Percentiles rank a stretch among this genome's conserved stretches.
Conservation (phyloP, 1,284 basidiomycete genomes). For the Cryptococcus floricola region DNA sequence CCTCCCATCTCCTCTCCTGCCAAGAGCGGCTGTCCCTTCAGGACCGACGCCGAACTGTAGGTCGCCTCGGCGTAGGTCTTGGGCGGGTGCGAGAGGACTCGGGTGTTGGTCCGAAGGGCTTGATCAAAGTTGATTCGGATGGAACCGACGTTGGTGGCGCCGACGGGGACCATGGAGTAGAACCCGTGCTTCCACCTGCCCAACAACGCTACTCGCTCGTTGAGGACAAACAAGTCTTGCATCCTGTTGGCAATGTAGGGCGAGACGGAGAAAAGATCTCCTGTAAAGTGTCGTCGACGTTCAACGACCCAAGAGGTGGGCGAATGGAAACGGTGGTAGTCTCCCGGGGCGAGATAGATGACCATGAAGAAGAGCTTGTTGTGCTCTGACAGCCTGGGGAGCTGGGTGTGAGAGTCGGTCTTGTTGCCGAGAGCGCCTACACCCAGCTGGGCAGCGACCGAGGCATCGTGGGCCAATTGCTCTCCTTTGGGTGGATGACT, state of each 20-base stretch:
- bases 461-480: slow-evolving; percentile 60
- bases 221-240: slow-evolving; percentile 91
- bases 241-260: slow-evolving; percentile 92
- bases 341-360: slow-evolving; percentile 95
- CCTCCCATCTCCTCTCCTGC: slow-evolving; percentile 96
- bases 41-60: slow-evolving; percentile 75
- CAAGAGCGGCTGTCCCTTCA: slow-evolving; percentile 82
- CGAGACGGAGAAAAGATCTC: slow-evolving; percentile 94
- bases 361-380: slow-evolving; percentile 88
- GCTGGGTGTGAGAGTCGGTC: slow-evolving; percentile 50
- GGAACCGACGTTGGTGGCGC: slow-evolving; percentile 95
- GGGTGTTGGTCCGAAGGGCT: slow-evolving; percentile 78
- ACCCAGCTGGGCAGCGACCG: slow-evolving; percentile 49
- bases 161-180: slow-evolving; percentile 96
- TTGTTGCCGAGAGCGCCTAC: slow-evolving; percentile 55
- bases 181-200: slow-evolving; percentile 94
- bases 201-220: slow-evolving; percentile 94
- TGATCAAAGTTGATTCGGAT: slow-evolving; percentile 96
- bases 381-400: slow-evolving; percentile 52
- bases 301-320: slow-evolving; percentile 97
- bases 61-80: slow-evolving; percentile 91
- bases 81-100: slow-evolving; percentile 63
- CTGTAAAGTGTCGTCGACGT: slow-evolving; percentile 88
- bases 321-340: slow-evolving; percentile 97
- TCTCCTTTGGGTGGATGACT: slow-evolving; percentile 35